Evolutionary conservation across 306 rosid species (phyloP).

Genomic region (Prinsepia uniflora): DNA sequence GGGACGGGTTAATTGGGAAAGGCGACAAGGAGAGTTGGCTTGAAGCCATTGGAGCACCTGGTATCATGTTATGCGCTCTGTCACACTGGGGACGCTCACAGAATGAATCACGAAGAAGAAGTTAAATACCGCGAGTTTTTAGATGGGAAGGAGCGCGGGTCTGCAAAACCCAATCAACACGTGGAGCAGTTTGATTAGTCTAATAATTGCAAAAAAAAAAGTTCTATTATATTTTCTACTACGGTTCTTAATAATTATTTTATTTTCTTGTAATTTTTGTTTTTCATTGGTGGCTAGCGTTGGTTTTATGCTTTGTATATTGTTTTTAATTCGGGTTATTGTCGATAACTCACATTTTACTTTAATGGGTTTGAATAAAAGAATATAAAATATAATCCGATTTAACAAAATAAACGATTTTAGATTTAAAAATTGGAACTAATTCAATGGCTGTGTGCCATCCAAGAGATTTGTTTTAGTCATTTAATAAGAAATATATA

Average conservation of each 20-base stretch:
- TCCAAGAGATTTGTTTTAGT: too few relatives aligned
- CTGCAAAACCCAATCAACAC: neutral
- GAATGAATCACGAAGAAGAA: neutral
- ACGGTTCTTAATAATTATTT: neutral
- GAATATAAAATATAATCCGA: too few relatives aligned
- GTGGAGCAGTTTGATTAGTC: neutral
- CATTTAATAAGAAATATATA: too few relatives aligned
- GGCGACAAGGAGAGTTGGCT: neutral
- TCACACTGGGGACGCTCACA: slow-evolving; percentile 16
- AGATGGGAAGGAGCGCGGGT: neutral
- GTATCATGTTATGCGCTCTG: slow-evolving; percentile 11
- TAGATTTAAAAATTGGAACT: too few relatives aligned
- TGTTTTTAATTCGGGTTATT: too few relatives aligned
- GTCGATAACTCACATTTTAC: too few relatives aligned
- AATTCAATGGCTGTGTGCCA: too few relatives aligned
- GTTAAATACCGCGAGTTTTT: neutral
- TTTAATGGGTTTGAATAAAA: too few relatives aligned
- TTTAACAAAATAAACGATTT: too few relatives aligned
- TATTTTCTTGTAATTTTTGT: neutral
- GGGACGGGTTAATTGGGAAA: too few relatives aligned
- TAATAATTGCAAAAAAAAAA: neutral
- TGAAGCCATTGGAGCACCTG: slow-evolving; percentile 28
- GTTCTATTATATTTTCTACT: neutral
- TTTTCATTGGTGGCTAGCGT: neutral
- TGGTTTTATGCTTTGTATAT: neutral